Base-by-base conservation (phyloP, 2,329 filamentous ascomycete species). In the Ploettnerulaceae sp. region DNA sequence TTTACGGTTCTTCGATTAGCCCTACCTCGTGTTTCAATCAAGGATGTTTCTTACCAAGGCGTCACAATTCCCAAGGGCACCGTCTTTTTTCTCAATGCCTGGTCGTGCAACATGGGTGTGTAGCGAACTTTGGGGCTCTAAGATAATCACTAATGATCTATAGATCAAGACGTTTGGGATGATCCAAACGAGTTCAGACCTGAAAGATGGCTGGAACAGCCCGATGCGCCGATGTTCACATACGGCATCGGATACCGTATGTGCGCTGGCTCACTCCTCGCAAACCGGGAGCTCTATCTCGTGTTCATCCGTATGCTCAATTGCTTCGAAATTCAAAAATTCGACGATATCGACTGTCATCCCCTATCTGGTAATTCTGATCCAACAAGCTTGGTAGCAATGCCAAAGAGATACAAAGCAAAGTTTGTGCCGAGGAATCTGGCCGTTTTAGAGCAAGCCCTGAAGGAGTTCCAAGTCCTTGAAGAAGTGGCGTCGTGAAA, bases 61-160 rank as follows among this genome's bases (percentile, higher is more conserved):
- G 71, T 72, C 24, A 60, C 71, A 5, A 81, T 84, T 31, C 80
- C 81, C 1, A 74, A 75, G 34, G 79, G 79, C 0, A 82, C 78
- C 1, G 75, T 82, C 0, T 71, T 83, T 26, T 84, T 82, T 61
- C 65, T 84, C 20, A 85, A 84, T 48, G 76, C 79, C 0, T 84
- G 79, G 80, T 79, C 79, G 2, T 84, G 81, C 57, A 84, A 84
- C 51, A 82, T 81, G 76, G 79, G 77, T 79, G 66, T 58, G 70
- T 62, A n/a, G 7, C 9, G 3, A 31, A 64, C 24, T 22, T 22
- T n/a, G n/a, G n/a, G 12, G 6, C 31, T 21, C 7, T 14, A 7
- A 17, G 5, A 9, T 15, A 4, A 12, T 9, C 8, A 8, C 37
- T 55, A 22, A 45, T 21, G 18, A 12, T 7, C 9, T 15, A 1